Percentiles rank a stretch among this genome's conserved stretches.
phyloP scores from a whole-genome alignment of 805 yeast genomes.

The Candida pini region DNA sequence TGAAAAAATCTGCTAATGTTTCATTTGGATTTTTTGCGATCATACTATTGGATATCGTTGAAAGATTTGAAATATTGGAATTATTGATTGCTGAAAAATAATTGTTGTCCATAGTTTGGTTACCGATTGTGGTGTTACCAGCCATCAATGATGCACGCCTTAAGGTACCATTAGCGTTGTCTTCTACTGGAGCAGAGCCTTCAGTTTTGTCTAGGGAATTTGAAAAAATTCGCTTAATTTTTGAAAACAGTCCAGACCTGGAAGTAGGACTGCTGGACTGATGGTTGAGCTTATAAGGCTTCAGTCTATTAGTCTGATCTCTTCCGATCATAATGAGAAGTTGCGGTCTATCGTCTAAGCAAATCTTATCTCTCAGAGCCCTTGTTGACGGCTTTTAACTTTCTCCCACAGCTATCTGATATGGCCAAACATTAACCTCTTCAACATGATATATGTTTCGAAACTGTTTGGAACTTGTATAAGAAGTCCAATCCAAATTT shows the following conservation, averaged over 20 bases:
- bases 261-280: conserved; percentile 9
- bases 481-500: no score
- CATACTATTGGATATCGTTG: conserved; percentile 8
- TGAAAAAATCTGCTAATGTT: conserved; percentile 62
- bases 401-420: no score
- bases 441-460: no score
- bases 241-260: conserved; percentile 10
- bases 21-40: conserved; percentile 43
- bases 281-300: conserved; percentile 18
- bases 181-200: no score
- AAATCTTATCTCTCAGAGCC: no score
- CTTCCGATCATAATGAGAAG: conserved; percentile 15
- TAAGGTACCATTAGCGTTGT: no score
- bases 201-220: neutral
- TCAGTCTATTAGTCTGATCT: conserved; percentile 9
- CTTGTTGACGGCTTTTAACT: no score
- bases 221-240: conserved; percentile 9
- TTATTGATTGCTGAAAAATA: conserved; percentile 14
- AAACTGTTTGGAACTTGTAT: no score
- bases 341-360: no score
- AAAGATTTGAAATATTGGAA: conserved; percentile 18
- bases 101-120: conserved; percentile 3
- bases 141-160: neutral
- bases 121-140: neutral
- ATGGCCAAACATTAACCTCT: no score